Conservation (phyloP, 768 basidiomycete species). For the Naematelia encephala region DNA sequence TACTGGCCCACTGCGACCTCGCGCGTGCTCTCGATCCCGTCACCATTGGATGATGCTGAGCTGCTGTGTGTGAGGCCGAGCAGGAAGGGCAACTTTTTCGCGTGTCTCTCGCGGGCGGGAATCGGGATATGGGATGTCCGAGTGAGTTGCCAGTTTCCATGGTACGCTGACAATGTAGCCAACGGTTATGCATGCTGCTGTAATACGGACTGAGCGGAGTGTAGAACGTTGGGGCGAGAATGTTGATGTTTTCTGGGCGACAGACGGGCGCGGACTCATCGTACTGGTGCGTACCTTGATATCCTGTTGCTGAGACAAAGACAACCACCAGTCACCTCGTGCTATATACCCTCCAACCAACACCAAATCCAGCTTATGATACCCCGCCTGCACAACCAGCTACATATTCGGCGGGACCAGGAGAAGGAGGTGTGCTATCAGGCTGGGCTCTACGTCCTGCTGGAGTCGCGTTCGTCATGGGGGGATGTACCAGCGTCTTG, state of each 20-base stretch:
- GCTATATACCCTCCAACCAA: constrained; percentile 62
- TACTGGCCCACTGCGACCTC: constrained; percentile 44
- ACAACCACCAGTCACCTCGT: constrained; percentile 78
- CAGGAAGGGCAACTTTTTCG: constrained; percentile 42
- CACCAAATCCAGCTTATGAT: constrained; percentile 49
- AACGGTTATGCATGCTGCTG: constrained; percentile 56
- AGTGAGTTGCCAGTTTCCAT: constrained; percentile 20
- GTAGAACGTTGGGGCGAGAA: constrained; percentile 82
- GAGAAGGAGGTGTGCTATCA: constrained; percentile 41
- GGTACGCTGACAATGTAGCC: constrained; percentile 41
- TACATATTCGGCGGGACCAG: constrained; percentile 29
- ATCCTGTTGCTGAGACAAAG: constrained; percentile 52
- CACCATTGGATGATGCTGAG: constrained; percentile 20
- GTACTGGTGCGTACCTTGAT: constrained; percentile 61
- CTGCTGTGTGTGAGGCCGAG: constrained; percentile 22
- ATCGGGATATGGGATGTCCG: constrained; percentile 45
- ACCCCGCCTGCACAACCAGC: constrained; percentile 14
- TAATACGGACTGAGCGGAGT: constrained; percentile 72
- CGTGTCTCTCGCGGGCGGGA: constrained; percentile 19
- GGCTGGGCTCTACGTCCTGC: constrained; percentile 23
- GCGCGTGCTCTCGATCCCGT: constrained; percentile 16
- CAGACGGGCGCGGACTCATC: constrained; percentile 73
- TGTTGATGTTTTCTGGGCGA: constrained; percentile 70
- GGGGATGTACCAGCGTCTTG: constrained; percentile 21
- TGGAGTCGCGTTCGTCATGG: constrained; percentile 40